Evolutionary conservation across 2,329 filamentous ascomycete genomes (phyloP), one percentile per base, ranked within the genome.

Genomic region (Pyrenophora graminea): DNA sequence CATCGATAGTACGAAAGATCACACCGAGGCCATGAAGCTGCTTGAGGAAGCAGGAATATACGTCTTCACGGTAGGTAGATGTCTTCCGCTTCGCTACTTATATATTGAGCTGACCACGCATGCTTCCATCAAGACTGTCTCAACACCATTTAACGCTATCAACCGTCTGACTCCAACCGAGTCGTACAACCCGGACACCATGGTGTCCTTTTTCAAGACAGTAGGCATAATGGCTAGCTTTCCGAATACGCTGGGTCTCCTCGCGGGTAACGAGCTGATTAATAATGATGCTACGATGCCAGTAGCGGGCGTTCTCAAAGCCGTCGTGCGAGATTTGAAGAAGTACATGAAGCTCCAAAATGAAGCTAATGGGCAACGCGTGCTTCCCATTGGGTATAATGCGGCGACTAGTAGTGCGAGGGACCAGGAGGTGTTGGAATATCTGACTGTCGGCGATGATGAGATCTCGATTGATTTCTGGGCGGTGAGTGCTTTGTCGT

Each of bases 11-110:
- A 48, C 45, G n/a, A 58, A 58, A 32, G 15, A 42, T 9, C 55
- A 53, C 25, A 44, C 23, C 1, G 43, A 46, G 23, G 46, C 52
- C 5, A 58, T 58, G 52, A 55, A 51, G 15, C 15, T 58, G 27
- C 52, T 58, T 21, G 48, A 58, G 27, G 45, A 58, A 38, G 48
- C 49, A 21, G 52, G 55, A 18, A 53, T 58, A 15, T 53, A 58
- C n/a, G 46, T 58, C 3, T 48, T 50, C 39, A 53, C 47, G 6
- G 30, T 18, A 7, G 3, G 45, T 27, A 31, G 17, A 15, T 17
- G 6, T 32, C n/a, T 25, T 9, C 23, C 3, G 13, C 4, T 31
- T 41, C 1, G 9, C 9, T 42, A 21, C 12, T 6, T 21, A 3
- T n/a, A 42, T 42, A 21, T 9, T 8, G 27, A 15, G 19, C 39